Base-by-base conservation (phyloP, 2,329 filamentous ascomycete genomes). In the Sarocladium strictum region DNA sequence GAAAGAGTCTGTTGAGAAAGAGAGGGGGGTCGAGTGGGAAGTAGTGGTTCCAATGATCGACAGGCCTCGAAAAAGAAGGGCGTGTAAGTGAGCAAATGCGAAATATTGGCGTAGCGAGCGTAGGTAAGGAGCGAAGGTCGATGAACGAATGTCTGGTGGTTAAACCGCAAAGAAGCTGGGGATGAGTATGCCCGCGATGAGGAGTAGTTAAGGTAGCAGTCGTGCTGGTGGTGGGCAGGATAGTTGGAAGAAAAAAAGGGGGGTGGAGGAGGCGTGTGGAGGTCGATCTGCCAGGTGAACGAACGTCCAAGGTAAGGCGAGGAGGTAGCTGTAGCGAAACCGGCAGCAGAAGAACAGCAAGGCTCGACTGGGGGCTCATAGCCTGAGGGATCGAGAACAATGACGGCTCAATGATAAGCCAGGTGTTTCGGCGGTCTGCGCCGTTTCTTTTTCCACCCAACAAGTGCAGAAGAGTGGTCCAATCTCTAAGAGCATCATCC, bases 241-340 rank as follows among this genome's bases (percentile, higher is more conserved):
- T 49, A 49, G 43, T n/a, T 12, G 21, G 43, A 51, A 51, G 26
- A 51, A 51, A 51, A 51, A 51, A 51, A 23, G 47, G 47, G 47
- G 47, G 43, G 43, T 45, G 40, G 19, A 45, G 43, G 27, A n/a
- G 43, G 43, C 3, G n/a, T 32, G 29, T 32, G 47, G 47, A 51
- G 47, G 35, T 38, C 35, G 35, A 38, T 38, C 35, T 45, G 40
- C 23, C 40, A 45, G 29, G 40, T 21, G 11, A 23, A 19, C 17
- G 24, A 26, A 5, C 5, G 35, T 12, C 12, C 29, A 32, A 7
- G 29, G 29, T 32, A 32, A 12, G 29, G 29, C 29, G 29, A n/a
- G n/a, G n/a, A n/a, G n/a, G n/a, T n/a, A n/a, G n/a, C n/a, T n/a
- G n/a, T n/a, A n/a, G n/a, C n/a, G n/a, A n/a, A n/a, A n/a, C n/a